Evolutionary conservation across 108 stramenopile species (phyloP).

Genomic region (Skeletonema costatum): DNA sequence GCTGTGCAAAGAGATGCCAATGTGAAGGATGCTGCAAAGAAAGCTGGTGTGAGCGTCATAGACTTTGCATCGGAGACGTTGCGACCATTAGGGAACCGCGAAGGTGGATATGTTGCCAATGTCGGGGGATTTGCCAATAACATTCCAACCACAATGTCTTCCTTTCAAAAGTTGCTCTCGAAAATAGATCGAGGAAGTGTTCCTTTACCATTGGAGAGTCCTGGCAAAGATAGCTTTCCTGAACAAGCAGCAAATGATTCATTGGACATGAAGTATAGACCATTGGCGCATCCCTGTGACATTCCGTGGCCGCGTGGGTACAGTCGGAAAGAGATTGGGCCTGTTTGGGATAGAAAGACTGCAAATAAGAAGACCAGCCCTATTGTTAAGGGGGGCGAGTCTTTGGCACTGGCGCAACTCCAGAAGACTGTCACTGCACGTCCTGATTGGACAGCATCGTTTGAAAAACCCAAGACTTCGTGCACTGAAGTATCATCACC

Average conservation of each 20-base stretch:
- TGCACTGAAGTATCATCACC: constrained; percentile 73
- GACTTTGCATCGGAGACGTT: constrained; percentile 55
- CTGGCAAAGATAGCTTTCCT: constrained; percentile 22
- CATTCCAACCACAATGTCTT: constrained; percentile 57
- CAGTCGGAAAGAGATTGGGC: constrained; percentile 49
- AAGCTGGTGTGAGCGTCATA: constrained; percentile 51
- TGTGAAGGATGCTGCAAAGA: constrained; percentile 51
- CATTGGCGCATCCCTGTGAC: constrained; percentile 51
- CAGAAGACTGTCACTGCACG: constrained; percentile 41
- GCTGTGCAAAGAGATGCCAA: constrained; percentile 63
- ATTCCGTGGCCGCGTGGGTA: constrained; percentile 65
- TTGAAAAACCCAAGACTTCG: constrained; percentile 96
- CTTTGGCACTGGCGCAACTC: constrained; percentile 53
- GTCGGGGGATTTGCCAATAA: constrained; percentile 25
- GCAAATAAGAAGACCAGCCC: constrained; percentile 24
- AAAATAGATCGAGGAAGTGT: constrained; percentile 43
- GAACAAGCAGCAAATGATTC: constrained; percentile 4
- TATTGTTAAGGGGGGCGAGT: constrained; percentile 62
- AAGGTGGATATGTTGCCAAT: constrained; percentile 36
- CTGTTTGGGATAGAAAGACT: constrained; percentile 62
- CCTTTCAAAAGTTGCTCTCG: constrained; percentile 58
- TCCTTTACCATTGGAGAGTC: constrained; percentile 35
- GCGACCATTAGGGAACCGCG: constrained; percentile 32
- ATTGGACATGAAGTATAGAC: constrained; percentile 31
- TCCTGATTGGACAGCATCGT: constrained; percentile 67